Conservation (phyloP, 306 rosid species). For the Vigna nakashimae region DNA sequence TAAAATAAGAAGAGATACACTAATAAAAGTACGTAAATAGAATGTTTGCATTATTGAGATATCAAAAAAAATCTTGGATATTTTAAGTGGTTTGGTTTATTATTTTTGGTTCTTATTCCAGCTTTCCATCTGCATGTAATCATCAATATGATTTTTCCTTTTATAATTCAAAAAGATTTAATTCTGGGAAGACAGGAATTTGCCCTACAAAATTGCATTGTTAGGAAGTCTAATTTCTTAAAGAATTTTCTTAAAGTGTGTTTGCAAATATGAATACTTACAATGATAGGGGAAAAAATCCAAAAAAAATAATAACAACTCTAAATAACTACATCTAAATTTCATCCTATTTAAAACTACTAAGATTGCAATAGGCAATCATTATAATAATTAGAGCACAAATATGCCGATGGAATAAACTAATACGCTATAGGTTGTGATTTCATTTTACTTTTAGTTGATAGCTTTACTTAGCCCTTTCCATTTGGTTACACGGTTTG, state of each 20-base stretch:
- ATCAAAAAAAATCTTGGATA: not conserved
- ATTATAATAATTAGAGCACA: not conserved
- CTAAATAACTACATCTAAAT: not conserved
- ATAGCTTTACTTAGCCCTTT: not conserved
- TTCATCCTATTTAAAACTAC: no score
- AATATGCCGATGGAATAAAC: not conserved
- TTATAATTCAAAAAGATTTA: no score
- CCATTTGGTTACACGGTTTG: not conserved
- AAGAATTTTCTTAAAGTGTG: not conserved
- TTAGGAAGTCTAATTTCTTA: not conserved
- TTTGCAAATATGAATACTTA: not conserved
- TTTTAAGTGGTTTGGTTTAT: not conserved
- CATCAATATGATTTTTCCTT: not conserved
- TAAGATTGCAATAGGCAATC: no score
- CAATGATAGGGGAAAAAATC: not conserved
- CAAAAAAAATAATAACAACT: no score
- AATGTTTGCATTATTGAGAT: not conserved
- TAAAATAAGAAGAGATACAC: not conserved
- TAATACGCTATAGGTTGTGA: not conserved
- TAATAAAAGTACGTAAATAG: not conserved
- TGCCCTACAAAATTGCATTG: not conserved
- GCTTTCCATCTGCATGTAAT: not conserved
- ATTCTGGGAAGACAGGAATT: not conserved
- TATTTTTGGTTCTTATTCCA: not conserved
- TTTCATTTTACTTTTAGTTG: no score